Conservation (phyloP, 257 asterid species). For the Scutellaria barbata region DNA sequence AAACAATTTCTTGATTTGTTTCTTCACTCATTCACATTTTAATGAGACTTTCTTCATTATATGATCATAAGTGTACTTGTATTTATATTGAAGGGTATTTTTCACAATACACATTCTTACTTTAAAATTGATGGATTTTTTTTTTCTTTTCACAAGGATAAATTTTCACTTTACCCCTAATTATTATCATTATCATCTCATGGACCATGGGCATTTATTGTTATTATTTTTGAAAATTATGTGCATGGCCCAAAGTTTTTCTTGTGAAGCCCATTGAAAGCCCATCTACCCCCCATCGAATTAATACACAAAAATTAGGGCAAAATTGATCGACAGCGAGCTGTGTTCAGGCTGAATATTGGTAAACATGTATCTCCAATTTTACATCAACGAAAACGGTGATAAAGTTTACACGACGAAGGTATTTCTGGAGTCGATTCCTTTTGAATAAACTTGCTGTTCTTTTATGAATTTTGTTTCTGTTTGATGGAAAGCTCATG, state of each 20-base stretch:
- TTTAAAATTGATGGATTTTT: neutral
- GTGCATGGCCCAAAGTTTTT: neutral
- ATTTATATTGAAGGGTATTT: neutral
- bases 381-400: conserved; percentile 56
- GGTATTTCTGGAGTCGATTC: conserved; percentile 25
- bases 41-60: no score
- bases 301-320: neutral
- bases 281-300: neutral
- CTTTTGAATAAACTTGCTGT: neutral
- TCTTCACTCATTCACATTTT: no score
- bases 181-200: no score
- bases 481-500: neutral
- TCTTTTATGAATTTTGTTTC: neutral
- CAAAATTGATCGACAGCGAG: neutral
- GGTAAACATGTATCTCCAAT: conserved; percentile 57
- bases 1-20: no score
- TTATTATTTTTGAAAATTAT: neutral
- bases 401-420: conserved; percentile 61
- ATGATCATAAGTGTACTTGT: neutral
- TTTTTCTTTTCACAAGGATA: no score
- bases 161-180: no score
- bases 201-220: no score
- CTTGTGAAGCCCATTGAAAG: neutral
- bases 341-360: conserved; percentile 32
- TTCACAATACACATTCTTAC: neutral